These are phyloP conservation scores for Oryza punctata DNA, from an alignment of 176 grass and related monocot genomes.

Conservation along the genomic window DNA sequence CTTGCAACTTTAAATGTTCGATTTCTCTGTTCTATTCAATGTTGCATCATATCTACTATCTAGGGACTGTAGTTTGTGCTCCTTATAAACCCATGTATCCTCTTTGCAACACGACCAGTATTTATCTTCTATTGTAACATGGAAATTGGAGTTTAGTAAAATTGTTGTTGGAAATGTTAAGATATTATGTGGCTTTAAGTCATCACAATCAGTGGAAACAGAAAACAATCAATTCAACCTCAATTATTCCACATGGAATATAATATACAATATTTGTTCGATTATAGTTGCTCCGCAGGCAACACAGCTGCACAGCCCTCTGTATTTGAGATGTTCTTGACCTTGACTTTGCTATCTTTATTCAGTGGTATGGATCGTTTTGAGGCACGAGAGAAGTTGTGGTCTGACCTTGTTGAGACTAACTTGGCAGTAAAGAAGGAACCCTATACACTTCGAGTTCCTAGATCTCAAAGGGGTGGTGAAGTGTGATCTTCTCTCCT, in stretches of 20 bases:
- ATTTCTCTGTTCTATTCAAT: constrained; percentile 8
- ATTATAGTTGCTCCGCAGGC: constrained; percentile 22
- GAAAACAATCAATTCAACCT: constrained; percentile 13
- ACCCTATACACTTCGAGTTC: constrained; percentile 85
- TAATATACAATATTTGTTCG: constrained; percentile 3
- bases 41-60: not conserved
- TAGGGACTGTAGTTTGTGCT: constrained; percentile 1
- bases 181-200: constrained; percentile 3
- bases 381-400: constrained; percentile 88
- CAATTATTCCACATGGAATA: not conserved
- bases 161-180: constrained; percentile 27
- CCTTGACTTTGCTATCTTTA: constrained; percentile 35
- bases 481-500: constrained; percentile 74
- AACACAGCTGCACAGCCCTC: constrained; percentile 16
- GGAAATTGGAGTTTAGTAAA: not conserved
- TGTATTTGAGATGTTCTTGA: constrained; percentile 23
- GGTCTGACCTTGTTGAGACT: constrained; percentile 93
- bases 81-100: constrained; percentile 19
- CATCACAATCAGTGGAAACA: constrained; percentile 17
- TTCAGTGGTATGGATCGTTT: constrained; percentile 92
- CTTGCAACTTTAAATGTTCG: not conserved
- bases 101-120: not conserved
- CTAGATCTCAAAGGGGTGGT: constrained; percentile 95
- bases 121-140: constrained; percentile 13
- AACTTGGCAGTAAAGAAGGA: constrained; percentile 91